Conservation (phyloP, 768 basidiomycete species). For the Boletus pseudo-olivaceus region DNA sequence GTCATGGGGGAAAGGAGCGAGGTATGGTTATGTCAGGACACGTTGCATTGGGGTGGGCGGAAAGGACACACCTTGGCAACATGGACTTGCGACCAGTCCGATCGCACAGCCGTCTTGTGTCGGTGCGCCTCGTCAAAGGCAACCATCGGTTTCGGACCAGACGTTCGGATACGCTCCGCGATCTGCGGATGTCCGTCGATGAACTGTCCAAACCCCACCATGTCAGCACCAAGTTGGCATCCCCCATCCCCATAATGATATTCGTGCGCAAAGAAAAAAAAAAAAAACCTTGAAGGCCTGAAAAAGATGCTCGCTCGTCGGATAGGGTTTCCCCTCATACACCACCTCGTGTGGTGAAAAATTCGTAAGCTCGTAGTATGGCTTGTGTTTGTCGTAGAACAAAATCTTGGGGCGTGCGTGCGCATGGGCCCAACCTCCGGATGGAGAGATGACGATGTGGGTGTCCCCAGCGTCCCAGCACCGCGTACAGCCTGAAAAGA, state of each 20-base stretch:
- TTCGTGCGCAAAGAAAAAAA: neutral
- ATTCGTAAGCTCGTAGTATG: constrained; percentile 70
- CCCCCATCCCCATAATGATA: neutral
- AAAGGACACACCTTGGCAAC: constrained; percentile 47
- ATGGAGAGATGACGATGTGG: constrained; percentile 25
- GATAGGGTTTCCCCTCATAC: constrained; percentile 61
- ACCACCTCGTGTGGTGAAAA: constrained; percentile 67
- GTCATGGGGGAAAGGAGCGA: neutral
- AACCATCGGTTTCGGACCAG: constrained; percentile 54
- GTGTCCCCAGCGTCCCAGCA: constrained; percentile 29
- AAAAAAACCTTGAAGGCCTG: constrained; percentile 63
- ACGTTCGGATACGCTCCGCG: constrained; percentile 67
- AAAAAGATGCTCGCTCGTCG: constrained; percentile 75
- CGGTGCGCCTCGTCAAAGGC: constrained; percentile 67
- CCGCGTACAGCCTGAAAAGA: constrained; percentile 14
- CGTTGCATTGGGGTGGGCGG: neutral
- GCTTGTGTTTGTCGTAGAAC: constrained; percentile 64
- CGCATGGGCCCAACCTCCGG: constrained; percentile 23
- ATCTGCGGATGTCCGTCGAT: constrained; percentile 55
- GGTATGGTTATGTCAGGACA: neutral
- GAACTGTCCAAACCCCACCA: constrained; percentile 40
- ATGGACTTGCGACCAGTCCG: constrained; percentile 67
- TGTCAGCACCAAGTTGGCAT: constrained; percentile 1
- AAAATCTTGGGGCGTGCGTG: constrained; percentile 37
- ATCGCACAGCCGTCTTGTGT: constrained; percentile 58